A percentile compares a stretch with the other conserved stretches of the same genome.
phyloP scores from a whole-genome alignment of 257 asterid species.

The Parsonsia alboflavescens region DNA sequence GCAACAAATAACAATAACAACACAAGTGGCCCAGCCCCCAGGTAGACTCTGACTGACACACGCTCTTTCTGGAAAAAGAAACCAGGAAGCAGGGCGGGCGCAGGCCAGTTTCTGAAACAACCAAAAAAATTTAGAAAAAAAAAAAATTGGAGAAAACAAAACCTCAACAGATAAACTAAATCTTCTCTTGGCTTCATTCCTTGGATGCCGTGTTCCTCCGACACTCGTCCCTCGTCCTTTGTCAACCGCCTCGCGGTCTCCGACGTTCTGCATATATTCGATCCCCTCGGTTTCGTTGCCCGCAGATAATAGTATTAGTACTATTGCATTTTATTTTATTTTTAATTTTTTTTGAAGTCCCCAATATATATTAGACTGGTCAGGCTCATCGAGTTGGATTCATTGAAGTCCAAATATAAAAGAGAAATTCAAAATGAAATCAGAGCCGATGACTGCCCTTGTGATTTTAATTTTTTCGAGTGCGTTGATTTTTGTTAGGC shows the following conservation, averaged over 20 bases:
- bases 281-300: neutral
- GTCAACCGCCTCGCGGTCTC: constrained; percentile 4
- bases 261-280: constrained; percentile 4
- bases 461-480: no score
- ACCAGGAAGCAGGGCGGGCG: neutral
- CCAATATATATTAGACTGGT: neutral
- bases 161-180: neutral
- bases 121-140: no score
- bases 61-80: constrained; percentile 2
- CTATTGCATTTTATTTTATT: neutral
- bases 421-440: no score
- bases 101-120: neutral
- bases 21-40: no score
- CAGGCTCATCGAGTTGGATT: neutral
- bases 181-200: constrained; percentile 3
- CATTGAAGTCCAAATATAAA: neutral
- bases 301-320: neutral
- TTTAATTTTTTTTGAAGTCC: neutral
- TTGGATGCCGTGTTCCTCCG: constrained; percentile 16
- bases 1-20: neutral
- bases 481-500: no score
- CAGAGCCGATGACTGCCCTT: no score
- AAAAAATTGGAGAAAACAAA: neutral
- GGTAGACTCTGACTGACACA: neutral
- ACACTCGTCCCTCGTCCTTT: constrained; percentile 20